Percentiles rank a stretch among this genome's conserved stretches.
Evolutionary conservation across 768 basidiomycete species (phyloP).

Genomic region (Russula emetica): DNA sequence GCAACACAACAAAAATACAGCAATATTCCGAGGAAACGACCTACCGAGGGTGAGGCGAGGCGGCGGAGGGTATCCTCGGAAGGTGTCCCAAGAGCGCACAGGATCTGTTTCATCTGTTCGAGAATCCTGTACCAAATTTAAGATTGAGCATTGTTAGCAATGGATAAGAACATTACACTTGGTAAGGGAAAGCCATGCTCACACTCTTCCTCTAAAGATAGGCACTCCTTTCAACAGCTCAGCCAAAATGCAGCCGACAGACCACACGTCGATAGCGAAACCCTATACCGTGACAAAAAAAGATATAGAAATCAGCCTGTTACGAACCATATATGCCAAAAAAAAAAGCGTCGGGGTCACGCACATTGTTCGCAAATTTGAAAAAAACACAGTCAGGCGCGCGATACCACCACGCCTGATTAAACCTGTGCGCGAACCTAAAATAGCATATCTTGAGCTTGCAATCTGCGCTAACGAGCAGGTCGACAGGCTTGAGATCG

Average conservation of each 20-base stretch:
- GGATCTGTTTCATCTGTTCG: conserved; percentile 96
- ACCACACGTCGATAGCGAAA: conserved; percentile 94
- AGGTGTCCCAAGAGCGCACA: conserved; percentile 95
- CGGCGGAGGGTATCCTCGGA: conserved; percentile 94
- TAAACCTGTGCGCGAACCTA: conserved; percentile 91
- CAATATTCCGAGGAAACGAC: conserved; percentile 30
- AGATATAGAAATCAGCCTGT: background rate
- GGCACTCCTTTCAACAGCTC: conserved; percentile 94
- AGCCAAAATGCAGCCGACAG: conserved; percentile 91
- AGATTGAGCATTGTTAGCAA: too few species aligned
- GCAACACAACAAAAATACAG: background rate
- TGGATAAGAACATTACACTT: too few species aligned
- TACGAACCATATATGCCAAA: background rate
- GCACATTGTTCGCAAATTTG: conserved; percentile 89
- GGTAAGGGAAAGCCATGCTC: too few species aligned
- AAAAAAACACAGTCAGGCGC: too few species aligned
- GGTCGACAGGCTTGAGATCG: conserved; percentile 91
- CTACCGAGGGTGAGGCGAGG: conserved; percentile 87
- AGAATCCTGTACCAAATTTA: conserved; percentile 62
- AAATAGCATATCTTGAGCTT: conserved; percentile 99
- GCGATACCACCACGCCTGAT: conserved; percentile 90
- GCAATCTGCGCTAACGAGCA: conserved; percentile 97
- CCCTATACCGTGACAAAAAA: conserved; percentile 48
- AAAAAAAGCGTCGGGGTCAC: conserved; percentile 29
- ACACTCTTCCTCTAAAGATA: conserved; percentile 97